Evolutionary conservation across 106 monocot species (phyloP).

Genomic region (Phalaenopsis equestris): DNA sequence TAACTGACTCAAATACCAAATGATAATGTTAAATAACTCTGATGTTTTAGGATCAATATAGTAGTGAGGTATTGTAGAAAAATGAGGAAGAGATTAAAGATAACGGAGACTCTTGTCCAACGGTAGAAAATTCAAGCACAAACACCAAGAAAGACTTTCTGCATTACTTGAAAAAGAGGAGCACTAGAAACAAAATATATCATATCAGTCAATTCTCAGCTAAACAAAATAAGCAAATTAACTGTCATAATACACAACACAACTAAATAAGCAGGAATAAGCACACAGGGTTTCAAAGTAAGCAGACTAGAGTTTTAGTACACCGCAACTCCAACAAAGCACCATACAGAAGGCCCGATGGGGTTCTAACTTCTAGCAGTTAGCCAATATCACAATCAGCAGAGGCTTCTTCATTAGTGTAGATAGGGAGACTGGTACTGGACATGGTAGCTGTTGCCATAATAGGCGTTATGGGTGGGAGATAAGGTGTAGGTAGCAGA

Average conservation of each 20-base stretch:
- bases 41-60: too few species aligned
- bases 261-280: slow-evolving; percentile 5
- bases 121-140: too few species aligned
- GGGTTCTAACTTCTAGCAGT: slow-evolving; percentile 18
- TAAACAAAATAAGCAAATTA: background rate
- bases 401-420: slow-evolving; percentile 42
- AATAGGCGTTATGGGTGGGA: slow-evolving; percentile 49
- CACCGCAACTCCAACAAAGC: slow-evolving; percentile 15
- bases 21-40: too few species aligned
- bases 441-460: slow-evolving; percentile 65
- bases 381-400: slow-evolving; percentile 24
- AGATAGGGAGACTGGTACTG: slow-evolving; percentile 62
- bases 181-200: slow-evolving; percentile 2
- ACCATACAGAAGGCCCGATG: slow-evolving; percentile 1
- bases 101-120: too few species aligned
- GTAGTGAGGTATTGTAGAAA: too few species aligned
- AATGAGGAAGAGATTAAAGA: too few species aligned
- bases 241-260: slow-evolving; percentile 6
- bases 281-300: slow-evolving; percentile 7
- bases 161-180: background rate
- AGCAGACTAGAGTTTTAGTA: slow-evolving; percentile 14
- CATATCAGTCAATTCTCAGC: background rate
- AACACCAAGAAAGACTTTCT: too few species aligned
- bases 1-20: too few species aligned
- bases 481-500: slow-evolving; percentile 47